Conservation (phyloP, 768 basidiomycete species). For the Hygrocybe coccinea region DNA sequence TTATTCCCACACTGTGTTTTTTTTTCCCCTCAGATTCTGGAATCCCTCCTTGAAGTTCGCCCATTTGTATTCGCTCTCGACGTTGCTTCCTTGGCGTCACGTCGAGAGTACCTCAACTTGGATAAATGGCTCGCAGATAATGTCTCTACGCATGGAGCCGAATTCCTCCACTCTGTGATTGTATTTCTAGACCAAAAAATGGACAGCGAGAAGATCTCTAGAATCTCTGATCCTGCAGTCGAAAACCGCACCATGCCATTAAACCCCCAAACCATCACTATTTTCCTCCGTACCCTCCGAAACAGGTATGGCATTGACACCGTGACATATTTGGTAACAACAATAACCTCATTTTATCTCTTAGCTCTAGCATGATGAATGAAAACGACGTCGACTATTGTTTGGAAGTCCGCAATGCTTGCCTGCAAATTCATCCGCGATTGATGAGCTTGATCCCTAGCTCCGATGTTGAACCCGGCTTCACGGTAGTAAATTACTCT, state of each 20-base stretch:
- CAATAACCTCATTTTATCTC: slow-evolving; percentile 3
- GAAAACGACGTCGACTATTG: slow-evolving; percentile 80
- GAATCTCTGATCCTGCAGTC: slow-evolving; percentile 70
- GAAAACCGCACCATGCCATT: slow-evolving; percentile 82
- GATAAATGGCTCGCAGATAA: slow-evolving; percentile 96
- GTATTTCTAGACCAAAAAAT: slow-evolving; percentile 90
- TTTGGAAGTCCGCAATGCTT: slow-evolving; percentile 86
- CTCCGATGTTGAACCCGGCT: slow-evolving; percentile 85
- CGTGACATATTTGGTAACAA: background rate
- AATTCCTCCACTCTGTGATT: slow-evolving; percentile 84
- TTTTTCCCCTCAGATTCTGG: slow-evolving; percentile 63
- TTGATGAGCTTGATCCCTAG: slow-evolving; percentile 90
- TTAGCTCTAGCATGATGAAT: slow-evolving; percentile 67
- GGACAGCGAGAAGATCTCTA: slow-evolving; percentile 75
- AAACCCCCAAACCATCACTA: slow-evolving; percentile 84
- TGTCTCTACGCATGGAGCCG: slow-evolving; percentile 72
- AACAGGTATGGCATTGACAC: slow-evolving; percentile 49
- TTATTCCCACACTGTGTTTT: background rate
- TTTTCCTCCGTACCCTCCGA: slow-evolving; percentile 85
- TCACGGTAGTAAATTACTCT: slow-evolving; percentile 82
- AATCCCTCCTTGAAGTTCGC: slow-evolving; percentile 83
- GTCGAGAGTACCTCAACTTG: slow-evolving; percentile 89
- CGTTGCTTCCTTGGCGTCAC: slow-evolving; percentile 88
- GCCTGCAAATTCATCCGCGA: slow-evolving; percentile 91
- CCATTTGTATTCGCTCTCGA: slow-evolving; percentile 90